These are phyloP conservation scores for Sporothrix schenckii DNA, from an alignment of 2,329 filamentous ascomycete species.

Conservation along the genomic window DNA sequence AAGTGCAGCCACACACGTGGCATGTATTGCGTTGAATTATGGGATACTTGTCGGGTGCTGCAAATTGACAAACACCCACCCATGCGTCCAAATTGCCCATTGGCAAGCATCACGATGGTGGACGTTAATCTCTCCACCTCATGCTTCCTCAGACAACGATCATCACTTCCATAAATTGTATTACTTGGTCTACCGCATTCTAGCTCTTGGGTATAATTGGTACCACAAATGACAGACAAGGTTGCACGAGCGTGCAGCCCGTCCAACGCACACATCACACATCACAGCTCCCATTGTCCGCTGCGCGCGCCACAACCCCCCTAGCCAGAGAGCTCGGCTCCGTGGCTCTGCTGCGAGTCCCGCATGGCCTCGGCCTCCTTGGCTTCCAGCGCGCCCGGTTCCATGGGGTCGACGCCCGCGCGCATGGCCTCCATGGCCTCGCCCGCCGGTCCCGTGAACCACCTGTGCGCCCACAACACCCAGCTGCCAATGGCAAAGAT, in stretches of 20 bases:
- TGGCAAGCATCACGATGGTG: too few relatives aligned
- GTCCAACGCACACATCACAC: not conserved
- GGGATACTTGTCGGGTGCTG: too few relatives aligned
- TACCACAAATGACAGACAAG: not conserved
- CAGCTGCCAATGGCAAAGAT: slow-evolving; percentile 53
- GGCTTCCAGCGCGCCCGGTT: slow-evolving; percentile 50
- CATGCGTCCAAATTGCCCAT: too few relatives aligned
- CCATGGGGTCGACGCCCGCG: slow-evolving; percentile 52
- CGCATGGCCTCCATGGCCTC: slow-evolving; percentile 56
- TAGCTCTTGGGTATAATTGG: not conserved
- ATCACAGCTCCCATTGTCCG: not conserved
- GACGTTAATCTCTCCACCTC: too few relatives aligned
- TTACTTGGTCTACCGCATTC: not conserved
- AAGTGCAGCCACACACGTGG: too few relatives aligned
- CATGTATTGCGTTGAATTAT: too few relatives aligned
- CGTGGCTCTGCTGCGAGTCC: not conserved
- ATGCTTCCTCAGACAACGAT: too few relatives aligned
- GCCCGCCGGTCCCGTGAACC: slow-evolving; percentile 60
- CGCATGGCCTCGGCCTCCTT: slow-evolving; percentile 39
- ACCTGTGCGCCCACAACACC: slow-evolving; percentile 56
- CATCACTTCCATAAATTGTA: not conserved
- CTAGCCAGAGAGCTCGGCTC: slow-evolving; percentile 5
- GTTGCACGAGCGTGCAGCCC: not conserved
- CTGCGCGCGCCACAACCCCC: not conserved
- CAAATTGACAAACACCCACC: too few relatives aligned